phyloP scores from a whole-genome alignment of 2,329 filamentous ascomycete species.

The Plenodomus lindquistii region DNA sequence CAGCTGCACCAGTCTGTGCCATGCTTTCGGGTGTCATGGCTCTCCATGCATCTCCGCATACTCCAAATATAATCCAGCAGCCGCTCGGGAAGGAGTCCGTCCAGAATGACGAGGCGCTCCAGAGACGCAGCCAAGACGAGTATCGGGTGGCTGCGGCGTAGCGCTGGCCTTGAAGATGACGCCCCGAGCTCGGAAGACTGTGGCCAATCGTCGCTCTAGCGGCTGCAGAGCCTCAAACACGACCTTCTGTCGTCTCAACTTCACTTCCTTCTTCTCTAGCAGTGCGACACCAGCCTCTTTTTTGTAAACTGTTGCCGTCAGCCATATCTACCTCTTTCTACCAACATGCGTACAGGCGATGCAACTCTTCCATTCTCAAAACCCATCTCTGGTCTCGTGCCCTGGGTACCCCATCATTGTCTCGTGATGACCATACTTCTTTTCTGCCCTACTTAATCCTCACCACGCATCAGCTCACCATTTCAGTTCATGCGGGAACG shows the following conservation, averaged over 20 bases:
- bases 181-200: conserved; percentile 11
- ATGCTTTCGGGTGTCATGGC: neutral
- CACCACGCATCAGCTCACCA: no score
- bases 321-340: no score
- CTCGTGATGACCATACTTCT: no score
- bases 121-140: conserved; percentile 3
- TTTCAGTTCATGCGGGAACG: no score
- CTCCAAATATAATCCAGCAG: neutral
- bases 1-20: neutral
- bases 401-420: no score
- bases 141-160: conserved; percentile 34
- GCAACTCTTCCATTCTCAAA: no score
- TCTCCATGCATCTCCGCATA: neutral
- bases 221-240: conserved; percentile 25
- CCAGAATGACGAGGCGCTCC: neutral
- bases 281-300: neutral
- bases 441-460: no score
- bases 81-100: neutral
- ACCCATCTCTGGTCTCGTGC: no score
- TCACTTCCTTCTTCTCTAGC: conserved; percentile 12
- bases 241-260: conserved; percentile 21
- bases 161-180: conserved; percentile 23
- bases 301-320: no score
- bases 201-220: conserved; percentile 33
- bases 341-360: no score